Evolutionary conservation across 1,284 basidiomycete genomes (phyloP).

Genomic region (Cutaneotrichosporon curvatum): DNA sequence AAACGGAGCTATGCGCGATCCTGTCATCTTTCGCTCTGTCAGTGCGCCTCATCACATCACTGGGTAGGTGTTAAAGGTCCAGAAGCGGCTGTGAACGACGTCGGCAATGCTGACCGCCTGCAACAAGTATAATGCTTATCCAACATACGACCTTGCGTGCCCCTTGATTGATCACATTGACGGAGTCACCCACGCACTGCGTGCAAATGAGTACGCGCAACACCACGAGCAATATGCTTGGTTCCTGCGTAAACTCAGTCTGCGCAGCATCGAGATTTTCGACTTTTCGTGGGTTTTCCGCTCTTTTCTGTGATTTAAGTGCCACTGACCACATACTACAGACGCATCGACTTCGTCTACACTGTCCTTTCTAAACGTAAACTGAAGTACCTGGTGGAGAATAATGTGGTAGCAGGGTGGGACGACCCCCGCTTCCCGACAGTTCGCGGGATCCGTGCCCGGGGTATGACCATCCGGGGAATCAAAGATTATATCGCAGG

Average conservation of each 20-base stretch:
- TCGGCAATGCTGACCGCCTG: conserved; percentile 2
- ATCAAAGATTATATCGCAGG: not conserved
- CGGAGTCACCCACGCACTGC: conserved; percentile 1
- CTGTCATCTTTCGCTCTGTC: not conserved
- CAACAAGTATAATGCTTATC: not conserved
- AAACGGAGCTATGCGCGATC: not conserved
- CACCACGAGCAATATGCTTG: not conserved
- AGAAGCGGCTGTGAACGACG: too few species aligned
- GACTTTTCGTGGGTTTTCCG: not conserved
- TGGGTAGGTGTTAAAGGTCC: not conserved
- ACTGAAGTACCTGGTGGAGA: not conserved
- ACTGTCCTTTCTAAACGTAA: not conserved
- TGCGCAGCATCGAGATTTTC: not conserved
- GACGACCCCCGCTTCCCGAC: conserved; percentile 1
- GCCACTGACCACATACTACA: not conserved
- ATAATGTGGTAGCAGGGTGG: not conserved
- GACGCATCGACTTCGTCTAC: not conserved
- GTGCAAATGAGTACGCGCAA: not conserved
- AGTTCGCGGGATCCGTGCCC: not conserved
- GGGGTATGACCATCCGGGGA: not conserved
- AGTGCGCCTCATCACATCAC: not conserved
- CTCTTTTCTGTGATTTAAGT: too few species aligned
- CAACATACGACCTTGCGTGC: not conserved
- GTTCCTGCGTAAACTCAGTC: not conserved
- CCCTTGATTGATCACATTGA: conserved; percentile 1